A percentile compares a stretch with the other conserved stretches of the same genome.
Conservation (phyloP, 2,329 filamentous ascomycete genomes). For the Colletotrichum theobromicola region DNA sequence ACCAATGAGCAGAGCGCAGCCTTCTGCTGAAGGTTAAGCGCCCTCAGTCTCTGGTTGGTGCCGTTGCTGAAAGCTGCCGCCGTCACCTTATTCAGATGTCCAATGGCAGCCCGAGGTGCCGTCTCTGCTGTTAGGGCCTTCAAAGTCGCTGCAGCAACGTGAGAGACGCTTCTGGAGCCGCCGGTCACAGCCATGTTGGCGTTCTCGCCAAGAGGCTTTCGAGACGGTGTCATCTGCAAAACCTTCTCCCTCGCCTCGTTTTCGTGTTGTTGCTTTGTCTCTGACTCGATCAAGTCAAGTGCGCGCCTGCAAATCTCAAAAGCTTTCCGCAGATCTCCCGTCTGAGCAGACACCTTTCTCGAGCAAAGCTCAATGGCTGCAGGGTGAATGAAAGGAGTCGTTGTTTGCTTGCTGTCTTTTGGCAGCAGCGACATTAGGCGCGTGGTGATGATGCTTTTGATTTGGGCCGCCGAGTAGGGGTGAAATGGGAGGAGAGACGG, state of each 20-base stretch:
- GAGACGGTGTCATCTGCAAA: slow-evolving; percentile 70
- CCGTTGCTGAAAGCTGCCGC: slow-evolving; percentile 90
- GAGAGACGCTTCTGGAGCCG: slow-evolving; percentile 45
- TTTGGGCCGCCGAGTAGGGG: slow-evolving; percentile 87
- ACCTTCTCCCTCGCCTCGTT: slow-evolving; percentile 62
- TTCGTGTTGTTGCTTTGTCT: slow-evolving; percentile 77
- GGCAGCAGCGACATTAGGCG: slow-evolving; percentile 80
- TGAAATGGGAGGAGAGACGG: slow-evolving; percentile 90
- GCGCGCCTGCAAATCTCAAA: slow-evolving; percentile 93
- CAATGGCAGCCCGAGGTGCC: slow-evolving; percentile 87
- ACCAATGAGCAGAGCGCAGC: slow-evolving; percentile 89
- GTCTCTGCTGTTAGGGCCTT: slow-evolving; percentile 73
- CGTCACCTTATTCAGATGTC: slow-evolving; percentile 90
- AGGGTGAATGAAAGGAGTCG: slow-evolving; percentile 88
- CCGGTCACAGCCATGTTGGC: slow-evolving; percentile 66
- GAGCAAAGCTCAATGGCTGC: slow-evolving; percentile 93
- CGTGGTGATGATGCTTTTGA: slow-evolving; percentile 84
- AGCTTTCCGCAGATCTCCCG: slow-evolving; percentile 90
- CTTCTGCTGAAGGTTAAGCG: slow-evolving; percentile 94
- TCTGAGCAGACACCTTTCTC: slow-evolving; percentile 93
- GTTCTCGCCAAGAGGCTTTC: slow-evolving; percentile 82
- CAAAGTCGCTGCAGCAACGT: slow-evolving; percentile 59
- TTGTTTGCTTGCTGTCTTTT: slow-evolving; percentile 52
- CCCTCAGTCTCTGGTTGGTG: slow-evolving; percentile 80
- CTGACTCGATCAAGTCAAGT: slow-evolving; percentile 86